A percentile compares a stretch with the other conserved stretches of the same genome.
Conservation (phyloP, 768 basidiomycete genomes). For the Dentipellis sp. region DNA sequence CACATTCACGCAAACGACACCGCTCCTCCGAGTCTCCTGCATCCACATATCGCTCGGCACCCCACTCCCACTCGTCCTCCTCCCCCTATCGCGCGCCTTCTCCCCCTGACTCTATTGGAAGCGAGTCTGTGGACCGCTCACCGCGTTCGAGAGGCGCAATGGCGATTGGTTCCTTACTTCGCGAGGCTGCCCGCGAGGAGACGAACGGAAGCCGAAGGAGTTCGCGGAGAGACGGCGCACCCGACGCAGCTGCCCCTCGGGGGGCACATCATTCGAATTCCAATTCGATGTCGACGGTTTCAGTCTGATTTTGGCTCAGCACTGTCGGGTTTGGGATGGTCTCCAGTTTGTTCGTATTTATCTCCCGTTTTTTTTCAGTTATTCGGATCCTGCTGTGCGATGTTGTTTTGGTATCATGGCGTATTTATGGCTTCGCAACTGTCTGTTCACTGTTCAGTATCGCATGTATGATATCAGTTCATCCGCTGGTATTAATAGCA, state of each 20-base stretch:
- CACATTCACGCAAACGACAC: slow-evolving; percentile 14
- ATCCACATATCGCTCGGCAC: slow-evolving; percentile 54
- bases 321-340: not conserved
- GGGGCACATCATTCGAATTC: not conserved
- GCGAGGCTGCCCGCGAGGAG: slow-evolving; percentile 5
- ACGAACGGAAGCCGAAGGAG: not conserved
- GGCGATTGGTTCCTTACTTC: slow-evolving; percentile 69
- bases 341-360: not conserved
- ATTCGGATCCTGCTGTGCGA: not conserved
- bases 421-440: not conserved
- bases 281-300: not conserved
- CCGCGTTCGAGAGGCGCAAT: slow-evolving; percentile 66
- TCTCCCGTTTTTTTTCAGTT: not conserved
- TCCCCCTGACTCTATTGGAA: slow-evolving; percentile 64
- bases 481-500: not conserved
- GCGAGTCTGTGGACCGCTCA: slow-evolving; percentile 60
- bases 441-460: not conserved
- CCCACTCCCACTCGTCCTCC: slow-evolving; percentile 22
- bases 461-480: too few species aligned
- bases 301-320: not conserved
- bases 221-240: not conserved
- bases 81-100: slow-evolving; percentile 33
- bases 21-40: slow-evolving; percentile 11
- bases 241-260: not conserved
- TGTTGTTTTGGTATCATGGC: not conserved